A percentile compares a stretch with the other conserved stretches of the same genome.
Evolutionary conservation across 1,284 basidiomycete genomes (phyloP).

Genomic region (Cutaneotrichosporon curvatum): DNA sequence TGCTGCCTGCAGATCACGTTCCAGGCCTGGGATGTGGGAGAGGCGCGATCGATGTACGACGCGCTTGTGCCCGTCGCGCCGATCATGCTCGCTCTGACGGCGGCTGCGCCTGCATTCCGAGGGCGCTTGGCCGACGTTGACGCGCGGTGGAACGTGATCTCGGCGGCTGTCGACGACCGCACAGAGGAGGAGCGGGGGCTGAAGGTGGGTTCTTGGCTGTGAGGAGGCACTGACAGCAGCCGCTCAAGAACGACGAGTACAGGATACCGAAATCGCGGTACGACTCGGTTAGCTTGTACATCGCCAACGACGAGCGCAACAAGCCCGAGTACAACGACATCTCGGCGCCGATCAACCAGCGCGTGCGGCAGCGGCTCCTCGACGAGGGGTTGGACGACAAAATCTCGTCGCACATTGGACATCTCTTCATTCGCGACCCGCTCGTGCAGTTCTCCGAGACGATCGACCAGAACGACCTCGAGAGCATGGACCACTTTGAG

Average conservation of each 20-base stretch:
- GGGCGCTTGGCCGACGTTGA: constrained; percentile 95
- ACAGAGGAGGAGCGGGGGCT: constrained; percentile 88
- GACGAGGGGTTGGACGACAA: constrained; percentile 76
- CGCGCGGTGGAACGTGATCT: constrained; percentile 97
- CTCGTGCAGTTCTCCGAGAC: constrained; percentile 92
- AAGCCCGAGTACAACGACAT: constrained; percentile 91
- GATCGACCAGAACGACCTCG: constrained; percentile 80
- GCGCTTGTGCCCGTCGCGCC: constrained; percentile 89
- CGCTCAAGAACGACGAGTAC: constrained; percentile 64
- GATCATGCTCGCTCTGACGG: constrained; percentile 88
- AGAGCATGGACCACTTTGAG: constrained; percentile 95
- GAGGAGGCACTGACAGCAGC: constrained; percentile 44
- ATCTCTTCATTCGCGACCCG: constrained; percentile 96
- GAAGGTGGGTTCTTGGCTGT: constrained; percentile 40
- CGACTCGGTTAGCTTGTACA: constrained; percentile 90
- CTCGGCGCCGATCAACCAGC: constrained; percentile 68
- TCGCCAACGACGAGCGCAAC: constrained; percentile 79
- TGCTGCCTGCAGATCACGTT: constrained; percentile 97
- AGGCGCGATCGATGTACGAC: constrained; percentile 90
- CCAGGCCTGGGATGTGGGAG: constrained; percentile 86
- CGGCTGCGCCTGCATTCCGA: constrained; percentile 87
- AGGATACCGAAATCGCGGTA: constrained; percentile 93
- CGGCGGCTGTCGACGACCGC: constrained; percentile 92
- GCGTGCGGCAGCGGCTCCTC: constrained; percentile 63
- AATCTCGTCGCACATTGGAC: constrained; percentile 84